phyloP scores from a whole-genome alignment of 2,329 filamentous ascomycete species.

The Trichoderma atroviride region DNA sequence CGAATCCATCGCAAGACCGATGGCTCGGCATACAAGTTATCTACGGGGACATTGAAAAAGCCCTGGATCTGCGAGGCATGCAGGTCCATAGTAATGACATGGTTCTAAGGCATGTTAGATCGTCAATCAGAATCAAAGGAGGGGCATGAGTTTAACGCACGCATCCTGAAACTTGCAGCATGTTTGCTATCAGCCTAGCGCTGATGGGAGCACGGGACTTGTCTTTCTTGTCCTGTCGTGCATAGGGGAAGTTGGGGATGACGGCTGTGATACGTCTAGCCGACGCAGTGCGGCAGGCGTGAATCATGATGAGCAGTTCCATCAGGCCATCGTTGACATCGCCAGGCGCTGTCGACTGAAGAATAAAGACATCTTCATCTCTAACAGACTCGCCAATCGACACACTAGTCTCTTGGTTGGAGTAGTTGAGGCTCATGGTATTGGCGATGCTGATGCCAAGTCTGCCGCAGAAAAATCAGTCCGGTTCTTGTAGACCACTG shows the following conservation, averaged over 20 bases:
- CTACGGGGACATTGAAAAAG: constrained; percentile 82
- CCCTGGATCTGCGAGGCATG: constrained; percentile 94
- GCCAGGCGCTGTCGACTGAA: constrained; percentile 91
- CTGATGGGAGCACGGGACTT: constrained; percentile 92
- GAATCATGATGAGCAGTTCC: constrained; percentile 98
- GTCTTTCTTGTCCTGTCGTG: constrained; percentile 97
- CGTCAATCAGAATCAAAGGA: constrained; percentile 1
- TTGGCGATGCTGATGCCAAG: constrained; percentile 77
- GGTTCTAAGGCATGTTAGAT: constrained; percentile 39
- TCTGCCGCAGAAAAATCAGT: constrained; percentile 48
- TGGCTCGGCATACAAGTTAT: constrained; percentile 90
- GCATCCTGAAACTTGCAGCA: constrained; percentile 93
- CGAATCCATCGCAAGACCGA: constrained; percentile 89
- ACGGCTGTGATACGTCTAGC: constrained; percentile 93
- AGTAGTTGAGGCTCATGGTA: constrained; percentile 81
- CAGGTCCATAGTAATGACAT: constrained; percentile 90
- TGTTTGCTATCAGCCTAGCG: constrained; percentile 94
- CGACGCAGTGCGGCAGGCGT: constrained; percentile 71
- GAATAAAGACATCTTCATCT: constrained; percentile 97
- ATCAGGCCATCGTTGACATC: constrained; percentile 98
- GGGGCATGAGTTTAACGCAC: constrained; percentile 35
- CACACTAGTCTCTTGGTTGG: constrained; percentile 84
- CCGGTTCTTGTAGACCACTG: not conserved
- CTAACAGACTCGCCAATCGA: constrained; percentile 95
- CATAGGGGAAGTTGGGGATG: constrained; percentile 95